Percentiles rank a stretch among this genome's conserved stretches.
Conservation (phyloP, 257 asterid species). For the Solanum rostratum region DNA sequence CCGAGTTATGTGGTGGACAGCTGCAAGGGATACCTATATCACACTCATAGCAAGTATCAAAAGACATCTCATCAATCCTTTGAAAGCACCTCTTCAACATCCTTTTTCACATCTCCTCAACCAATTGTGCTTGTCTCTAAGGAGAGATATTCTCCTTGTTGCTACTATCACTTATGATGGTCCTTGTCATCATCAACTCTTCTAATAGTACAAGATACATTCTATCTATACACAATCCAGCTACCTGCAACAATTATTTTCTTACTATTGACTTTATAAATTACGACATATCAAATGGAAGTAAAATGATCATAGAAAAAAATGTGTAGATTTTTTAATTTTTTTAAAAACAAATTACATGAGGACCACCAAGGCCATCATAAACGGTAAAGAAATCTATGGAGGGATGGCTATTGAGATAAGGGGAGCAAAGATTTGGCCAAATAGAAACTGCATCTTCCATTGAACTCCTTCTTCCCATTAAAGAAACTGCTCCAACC, state of each 20-base stretch:
- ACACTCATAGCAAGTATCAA: background rate
- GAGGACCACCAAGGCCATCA: slow-evolving; percentile 18
- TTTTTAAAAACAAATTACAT: too few relatives aligned
- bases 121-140: background rate
- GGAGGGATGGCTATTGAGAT: background rate
- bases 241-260: background rate
- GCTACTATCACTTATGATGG: background rate
- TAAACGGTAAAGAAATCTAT: slow-evolving; percentile 10
- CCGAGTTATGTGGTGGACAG: background rate
- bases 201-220: background rate
- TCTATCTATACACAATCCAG: background rate
- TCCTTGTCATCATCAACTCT: background rate
- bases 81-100: background rate
- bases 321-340: too few relatives aligned
- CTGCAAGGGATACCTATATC: background rate
- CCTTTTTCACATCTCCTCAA: background rate
- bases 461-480: slow-evolving; percentile 9
- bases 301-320: background rate
- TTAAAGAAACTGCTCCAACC: slow-evolving; percentile 1
- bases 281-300: background rate
- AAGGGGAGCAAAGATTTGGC: background rate
- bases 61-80: background rate
- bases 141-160: background rate
- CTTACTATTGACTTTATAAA: background rate
- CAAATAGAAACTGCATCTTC: slow-evolving; percentile 3